Percentiles rank a stretch among this genome's conserved stretches.
Evolutionary conservation across 192 early-diverging fungal species (phyloP).

Genomic region (Lobosporangium transversale): DNA sequence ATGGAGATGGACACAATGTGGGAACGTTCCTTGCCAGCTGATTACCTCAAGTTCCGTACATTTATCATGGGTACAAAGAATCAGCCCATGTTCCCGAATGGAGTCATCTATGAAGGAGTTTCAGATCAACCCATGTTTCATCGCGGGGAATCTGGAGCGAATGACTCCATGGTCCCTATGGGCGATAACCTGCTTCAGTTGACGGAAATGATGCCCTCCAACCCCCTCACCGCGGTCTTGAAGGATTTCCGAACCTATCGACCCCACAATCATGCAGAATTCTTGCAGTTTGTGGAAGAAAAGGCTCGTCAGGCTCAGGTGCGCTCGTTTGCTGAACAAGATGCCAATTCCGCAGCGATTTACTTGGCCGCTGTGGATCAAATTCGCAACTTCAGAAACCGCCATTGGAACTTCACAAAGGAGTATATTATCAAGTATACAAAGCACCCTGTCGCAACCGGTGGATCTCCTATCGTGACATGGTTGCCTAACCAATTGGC

Average conservation of each 20-base stretch:
- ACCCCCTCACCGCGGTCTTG: constrained; percentile 80
- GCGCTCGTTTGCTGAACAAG: constrained; percentile 68
- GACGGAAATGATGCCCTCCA: constrained; percentile 79
- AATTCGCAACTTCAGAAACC: constrained; percentile 83
- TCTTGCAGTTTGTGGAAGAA: constrained; percentile 73
- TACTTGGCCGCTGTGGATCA: constrained; percentile 86
- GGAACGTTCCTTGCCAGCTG: constrained; percentile 68
- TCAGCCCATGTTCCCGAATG: constrained; percentile 91
- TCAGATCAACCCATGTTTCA: constrained; percentile 67
- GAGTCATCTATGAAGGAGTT: constrained; percentile 86
- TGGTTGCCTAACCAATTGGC: constrained; percentile 79
- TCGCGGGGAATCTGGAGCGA: constrained; percentile 87
- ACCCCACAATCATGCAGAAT: constrained; percentile 82
- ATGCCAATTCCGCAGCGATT: constrained; percentile 67
- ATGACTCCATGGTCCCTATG: constrained; percentile 88
- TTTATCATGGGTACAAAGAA: constrained; percentile 92
- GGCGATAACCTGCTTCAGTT: constrained; percentile 88
- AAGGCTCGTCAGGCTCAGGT: constrained; percentile 60
- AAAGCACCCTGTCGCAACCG: constrained; percentile 78
- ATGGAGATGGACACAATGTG: constrained; percentile 85
- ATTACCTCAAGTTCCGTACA: constrained; percentile 89
- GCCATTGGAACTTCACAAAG: constrained; percentile 92
- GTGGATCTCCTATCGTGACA: constrained; percentile 74
- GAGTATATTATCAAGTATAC: constrained; percentile 86
- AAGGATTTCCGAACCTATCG: constrained; percentile 82